These are phyloP conservation scores for Acacia confusa DNA, from an alignment of 306 rosid species.

Conservation along the genomic window DNA sequence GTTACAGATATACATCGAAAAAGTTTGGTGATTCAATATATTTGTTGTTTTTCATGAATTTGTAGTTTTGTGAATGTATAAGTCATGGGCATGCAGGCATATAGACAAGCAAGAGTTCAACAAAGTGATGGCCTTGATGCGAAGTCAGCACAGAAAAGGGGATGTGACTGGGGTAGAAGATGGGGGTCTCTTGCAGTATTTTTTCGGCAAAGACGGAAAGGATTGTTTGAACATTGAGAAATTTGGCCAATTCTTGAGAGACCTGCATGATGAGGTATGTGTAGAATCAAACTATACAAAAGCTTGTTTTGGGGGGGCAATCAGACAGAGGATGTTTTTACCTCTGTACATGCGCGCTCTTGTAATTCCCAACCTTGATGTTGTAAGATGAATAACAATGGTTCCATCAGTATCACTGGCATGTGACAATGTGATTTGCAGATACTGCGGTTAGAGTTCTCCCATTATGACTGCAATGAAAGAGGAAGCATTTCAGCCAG, in stretches of 20 bases:
- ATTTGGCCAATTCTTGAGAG: slow-evolving; percentile 65
- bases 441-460: slow-evolving; percentile 71
- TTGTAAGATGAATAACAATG: not conserved
- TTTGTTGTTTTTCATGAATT: not conserved
- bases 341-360: not conserved
- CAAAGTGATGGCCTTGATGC: slow-evolving; percentile 78
- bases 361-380: not conserved
- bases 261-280: slow-evolving; percentile 68
- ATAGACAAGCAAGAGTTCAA: slow-evolving; percentile 72
- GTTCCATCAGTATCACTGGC: not conserved
- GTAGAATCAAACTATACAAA: not conserved
- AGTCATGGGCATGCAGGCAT: slow-evolving; percentile 38
- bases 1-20: not conserved
- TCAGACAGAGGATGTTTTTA: not conserved
- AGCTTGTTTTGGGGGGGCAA: not conserved
- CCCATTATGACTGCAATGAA: slow-evolving; percentile 64
- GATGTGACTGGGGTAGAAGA: slow-evolving; percentile 49
- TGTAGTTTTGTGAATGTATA: not conserved
- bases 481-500: slow-evolving; percentile 66
- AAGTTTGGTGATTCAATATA: not conserved
- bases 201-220: slow-evolving; percentile 73
- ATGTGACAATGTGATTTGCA: slow-evolving; percentile 30
- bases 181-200: slow-evolving; percentile 66
- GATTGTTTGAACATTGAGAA: slow-evolving; percentile 51
- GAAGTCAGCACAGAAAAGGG: slow-evolving; percentile 65